Evolutionary conservation across 2,329 filamentous ascomycete species (phyloP).

Genomic region (Beauveria sp.): DNA sequence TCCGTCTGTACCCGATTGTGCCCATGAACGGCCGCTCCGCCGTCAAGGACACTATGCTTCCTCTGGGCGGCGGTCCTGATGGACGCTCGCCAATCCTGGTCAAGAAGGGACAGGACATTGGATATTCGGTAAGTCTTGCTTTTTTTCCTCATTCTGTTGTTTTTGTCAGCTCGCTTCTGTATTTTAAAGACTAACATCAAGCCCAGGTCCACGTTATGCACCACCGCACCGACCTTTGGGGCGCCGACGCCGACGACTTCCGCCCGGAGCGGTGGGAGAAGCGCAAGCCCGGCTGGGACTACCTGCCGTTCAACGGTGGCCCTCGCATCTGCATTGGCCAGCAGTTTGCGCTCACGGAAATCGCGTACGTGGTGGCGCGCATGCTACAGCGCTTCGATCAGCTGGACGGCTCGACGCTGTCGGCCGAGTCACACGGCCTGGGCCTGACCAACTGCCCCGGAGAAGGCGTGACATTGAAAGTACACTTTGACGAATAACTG

Average conservation of each 20-base stretch:
- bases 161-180: too few species aligned
- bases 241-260: slow-evolving; percentile 31
- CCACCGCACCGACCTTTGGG: slow-evolving; percentile 30
- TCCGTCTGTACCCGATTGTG: slow-evolving; percentile 19
- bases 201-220: slow-evolving; percentile 25
- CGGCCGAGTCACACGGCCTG: slow-evolving; percentile 1
- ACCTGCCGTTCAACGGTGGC: slow-evolving; percentile 21
- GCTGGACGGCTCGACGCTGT: neutral
- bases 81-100: slow-evolving; percentile 41
- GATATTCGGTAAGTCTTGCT: slow-evolving; percentile 20
- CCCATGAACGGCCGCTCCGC: slow-evolving; percentile 18
- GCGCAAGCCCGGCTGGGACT: slow-evolving; percentile 20
- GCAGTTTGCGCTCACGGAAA: slow-evolving; percentile 21
- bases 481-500: neutral
- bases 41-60: slow-evolving; percentile 38
- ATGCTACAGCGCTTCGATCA: slow-evolving; percentile 10
- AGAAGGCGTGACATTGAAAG: slow-evolving; percentile 1
- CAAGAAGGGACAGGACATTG: slow-evolving; percentile 35
- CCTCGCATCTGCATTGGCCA: slow-evolving; percentile 22
- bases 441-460: slow-evolving; percentile 8
- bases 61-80: slow-evolving; percentile 41
- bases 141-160: too few species aligned
- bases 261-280: slow-evolving; percentile 31
- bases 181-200: slow-evolving; percentile 10
- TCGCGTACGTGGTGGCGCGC: slow-evolving; percentile 17